phyloP scores from a whole-genome alignment of 2,329 filamentous ascomycete species.

The Fusarium marasasianum region DNA sequence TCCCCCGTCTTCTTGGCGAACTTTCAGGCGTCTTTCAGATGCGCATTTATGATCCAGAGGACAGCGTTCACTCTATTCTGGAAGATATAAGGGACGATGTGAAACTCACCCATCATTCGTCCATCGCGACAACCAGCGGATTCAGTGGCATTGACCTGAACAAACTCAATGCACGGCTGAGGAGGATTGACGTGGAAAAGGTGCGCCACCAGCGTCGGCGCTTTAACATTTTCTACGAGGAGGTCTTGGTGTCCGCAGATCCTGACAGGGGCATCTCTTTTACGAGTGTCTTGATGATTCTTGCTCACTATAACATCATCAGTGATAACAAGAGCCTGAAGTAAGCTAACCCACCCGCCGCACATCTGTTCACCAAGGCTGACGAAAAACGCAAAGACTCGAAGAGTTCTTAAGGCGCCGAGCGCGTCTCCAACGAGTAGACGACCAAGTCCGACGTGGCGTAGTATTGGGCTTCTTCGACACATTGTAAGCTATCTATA shows the following conservation, averaged over 20 bases:
- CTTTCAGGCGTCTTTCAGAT: constrained; percentile 96
- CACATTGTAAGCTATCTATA: constrained; percentile 69
- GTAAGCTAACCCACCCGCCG: constrained; percentile 53
- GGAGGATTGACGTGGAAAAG: constrained; percentile 75
- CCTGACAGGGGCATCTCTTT: constrained; percentile 91
- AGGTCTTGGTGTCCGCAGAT: constrained; percentile 93
- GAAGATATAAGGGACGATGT: constrained; percentile 77
- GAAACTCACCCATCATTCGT: constrained; percentile 62
- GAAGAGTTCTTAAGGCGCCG: constrained; percentile 94
- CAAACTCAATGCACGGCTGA: constrained; percentile 77
- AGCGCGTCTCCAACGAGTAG: constrained; percentile 89
- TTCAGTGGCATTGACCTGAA: constrained; percentile 74
- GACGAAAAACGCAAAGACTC: constrained; percentile 63
- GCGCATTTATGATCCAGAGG: constrained; percentile 92
- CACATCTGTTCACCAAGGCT: constrained; percentile 18
- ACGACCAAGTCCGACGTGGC: constrained; percentile 91
- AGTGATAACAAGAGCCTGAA: constrained; percentile 94
- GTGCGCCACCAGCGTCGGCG: constrained; percentile 79
- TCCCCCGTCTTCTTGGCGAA: constrained; percentile 88
- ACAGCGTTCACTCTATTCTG: constrained; percentile 86
- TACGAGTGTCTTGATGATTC: constrained; percentile 89
- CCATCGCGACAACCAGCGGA: constrained; percentile 62
- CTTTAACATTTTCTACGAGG: constrained; percentile 96
- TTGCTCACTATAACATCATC: constrained; percentile 99
- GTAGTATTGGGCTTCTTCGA: constrained; percentile 96